Base-by-base conservation (phyloP, 140 eudicot genomes). In the Ambrosia hybrid region DNA sequence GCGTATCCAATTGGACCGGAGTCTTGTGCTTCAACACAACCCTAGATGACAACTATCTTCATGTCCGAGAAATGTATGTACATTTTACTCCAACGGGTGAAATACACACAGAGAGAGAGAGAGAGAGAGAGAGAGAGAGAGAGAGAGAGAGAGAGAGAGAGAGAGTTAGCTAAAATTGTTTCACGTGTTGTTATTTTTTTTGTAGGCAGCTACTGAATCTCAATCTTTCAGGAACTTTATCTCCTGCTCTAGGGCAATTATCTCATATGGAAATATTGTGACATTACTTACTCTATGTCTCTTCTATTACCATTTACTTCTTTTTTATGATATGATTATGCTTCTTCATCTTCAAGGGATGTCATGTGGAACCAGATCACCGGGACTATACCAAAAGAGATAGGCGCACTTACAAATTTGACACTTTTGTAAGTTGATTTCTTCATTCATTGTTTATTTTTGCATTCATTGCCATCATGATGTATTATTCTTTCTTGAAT, bases 361-460 rank as follows among this genome's bases (percentile, higher is more conserved):
- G 75, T 85, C 75, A 92, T 92, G 98, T 89, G 98, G 98, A 92
- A 92, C 86, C 72, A 83, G 52, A 81, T 91, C 68, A 82, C 67
- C 26, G 97, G 96, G 70, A 86, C 74, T 71, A 79, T 71, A 79
- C 98, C 98, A 16, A 83, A 68, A 64, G 96, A 89, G 85, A 83
- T 92, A 46, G 95, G 98, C 62, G 77, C 67, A 51, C 85, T 91
- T 45, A 77, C 70, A 70, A 62, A 85, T 9, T 76, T 91, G 73
- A 73, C 68, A 69, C 86, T 89, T 65, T 39, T 86, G 96, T 91
- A 83, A 86, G 97, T 86, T 60, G 14, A 65, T 56, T 72, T 51
- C 57, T 75, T 62, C 26, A 15, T 57, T 51, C 49, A 39, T 59
- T 9, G 14, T 51, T 79, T 33, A 56, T 21, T 21, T 64, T 34